phyloP scores from a whole-genome alignment of 2,329 filamentous ascomycete genomes.

The Drechslera avenae region DNA sequence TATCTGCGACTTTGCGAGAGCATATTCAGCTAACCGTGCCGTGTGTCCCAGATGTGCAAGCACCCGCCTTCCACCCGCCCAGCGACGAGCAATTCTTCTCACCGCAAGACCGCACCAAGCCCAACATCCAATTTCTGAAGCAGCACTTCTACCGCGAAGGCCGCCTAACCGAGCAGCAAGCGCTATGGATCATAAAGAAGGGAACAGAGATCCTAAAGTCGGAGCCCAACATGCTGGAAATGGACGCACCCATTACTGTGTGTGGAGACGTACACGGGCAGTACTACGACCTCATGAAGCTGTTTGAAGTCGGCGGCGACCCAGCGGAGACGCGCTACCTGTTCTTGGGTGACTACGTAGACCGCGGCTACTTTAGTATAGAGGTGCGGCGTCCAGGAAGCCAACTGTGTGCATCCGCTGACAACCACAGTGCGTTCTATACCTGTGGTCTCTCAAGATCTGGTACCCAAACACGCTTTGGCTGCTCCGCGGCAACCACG shows the following conservation, averaged over 20 bases:
- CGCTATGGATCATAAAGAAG: conserved; percentile 88
- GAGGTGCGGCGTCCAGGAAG: conserved; percentile 60
- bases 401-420: conserved; percentile 27
- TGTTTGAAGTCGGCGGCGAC: conserved; percentile 97
- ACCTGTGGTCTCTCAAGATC: conserved; percentile 97
- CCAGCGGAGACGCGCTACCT: conserved; percentile 95
- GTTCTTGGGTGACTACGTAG: conserved; percentile 97
- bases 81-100: conserved; percentile 95
- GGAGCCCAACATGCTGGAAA: conserved; percentile 96
- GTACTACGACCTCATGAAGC: conserved; percentile 99
- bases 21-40: conserved; percentile 33
- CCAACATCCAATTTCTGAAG: conserved; percentile 92
- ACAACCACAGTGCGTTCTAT: conserved; percentile 77
- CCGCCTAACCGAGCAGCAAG: conserved; percentile 94
- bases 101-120: conserved; percentile 82
- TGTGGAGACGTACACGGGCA: conserved; percentile 98
- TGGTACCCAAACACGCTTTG: conserved; percentile 98
- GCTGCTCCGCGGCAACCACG: conserved; percentile 96
- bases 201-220: conserved; percentile 85
- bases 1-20: conserved; percentile 13
- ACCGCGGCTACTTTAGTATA: conserved; percentile 98
- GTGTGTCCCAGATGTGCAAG: conserved; percentile 80
- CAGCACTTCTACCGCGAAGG: conserved; percentile 98
- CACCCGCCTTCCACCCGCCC: conserved; percentile 89
- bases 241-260: conserved; percentile 98